Conservation (phyloP, 805 yeast species). For the Blastobotrys parvus region DNA sequence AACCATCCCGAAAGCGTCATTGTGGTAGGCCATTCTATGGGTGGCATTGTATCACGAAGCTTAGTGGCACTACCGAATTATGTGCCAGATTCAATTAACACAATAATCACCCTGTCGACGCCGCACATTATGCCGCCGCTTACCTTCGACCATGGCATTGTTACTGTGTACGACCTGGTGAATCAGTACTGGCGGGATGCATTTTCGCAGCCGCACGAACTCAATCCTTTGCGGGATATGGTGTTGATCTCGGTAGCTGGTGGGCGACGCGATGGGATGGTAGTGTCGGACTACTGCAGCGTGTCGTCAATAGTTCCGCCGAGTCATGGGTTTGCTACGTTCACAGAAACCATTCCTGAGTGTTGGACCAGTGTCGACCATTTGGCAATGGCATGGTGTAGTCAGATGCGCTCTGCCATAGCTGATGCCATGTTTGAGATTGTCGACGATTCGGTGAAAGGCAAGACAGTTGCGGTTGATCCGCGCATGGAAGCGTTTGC, state of each 20-base stretch:
- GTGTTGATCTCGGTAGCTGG: conserved; percentile 80
- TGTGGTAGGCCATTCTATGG: conserved; percentile 88
- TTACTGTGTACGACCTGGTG: conserved; percentile 58
- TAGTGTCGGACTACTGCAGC: conserved; percentile 85
- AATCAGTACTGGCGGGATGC: conserved; percentile 75
- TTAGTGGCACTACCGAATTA: conserved; percentile 74
- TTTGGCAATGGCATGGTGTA: conserved; percentile 91
- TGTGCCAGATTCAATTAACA: conserved; percentile 57
- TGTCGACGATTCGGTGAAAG: conserved; percentile 22
- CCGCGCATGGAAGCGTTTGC: conserved; percentile 54
- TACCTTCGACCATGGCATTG: conserved; percentile 81
- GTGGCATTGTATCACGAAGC: conserved; percentile 84
- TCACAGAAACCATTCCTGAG: conserved; percentile 72
- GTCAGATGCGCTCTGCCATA: conserved; percentile 59
- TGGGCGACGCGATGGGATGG: conserved; percentile 60
- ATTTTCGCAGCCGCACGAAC: conserved; percentile 34
- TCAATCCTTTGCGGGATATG: conserved; percentile 42
- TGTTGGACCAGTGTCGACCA: conserved; percentile 95
- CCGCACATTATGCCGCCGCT: conserved; percentile 89
- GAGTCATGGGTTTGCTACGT: conserved; percentile 70
- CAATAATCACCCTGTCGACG: conserved; percentile 74
- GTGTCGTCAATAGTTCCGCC: conserved; percentile 61
- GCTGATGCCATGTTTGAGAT: conserved; percentile 51
- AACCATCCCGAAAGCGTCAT: conserved; percentile 57
- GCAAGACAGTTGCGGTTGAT: conserved; percentile 37